phyloP scores from a whole-genome alignment of 805 yeast species.

The Spencermartinsiella europaea region DNA sequence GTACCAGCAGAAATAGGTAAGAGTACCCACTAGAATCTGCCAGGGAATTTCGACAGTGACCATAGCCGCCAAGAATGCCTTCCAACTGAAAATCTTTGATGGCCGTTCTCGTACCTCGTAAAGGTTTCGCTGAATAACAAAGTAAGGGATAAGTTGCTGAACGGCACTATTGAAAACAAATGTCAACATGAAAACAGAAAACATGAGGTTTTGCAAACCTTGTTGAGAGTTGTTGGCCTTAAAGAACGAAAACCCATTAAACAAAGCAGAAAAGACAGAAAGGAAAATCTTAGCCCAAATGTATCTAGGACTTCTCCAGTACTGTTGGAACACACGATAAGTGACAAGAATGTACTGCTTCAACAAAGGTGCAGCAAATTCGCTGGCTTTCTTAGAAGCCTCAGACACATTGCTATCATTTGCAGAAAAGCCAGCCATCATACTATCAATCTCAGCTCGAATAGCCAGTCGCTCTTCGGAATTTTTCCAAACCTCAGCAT shows the following conservation, averaged over 20 bases:
- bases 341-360: conserved; percentile 44
- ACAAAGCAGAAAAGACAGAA: conserved; percentile 48
- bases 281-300: conserved; percentile 54
- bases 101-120: conserved; percentile 73
- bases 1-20: conserved; percentile 54
- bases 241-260: conserved; percentile 66
- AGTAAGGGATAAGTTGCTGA: conserved; percentile 61
- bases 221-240: conserved; percentile 58
- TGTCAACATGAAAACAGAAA: conserved; percentile 64
- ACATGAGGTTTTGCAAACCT: conserved; percentile 80
- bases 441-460: conserved; percentile 46
- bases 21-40: conserved; percentile 57
- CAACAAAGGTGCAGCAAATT: conserved; percentile 42
- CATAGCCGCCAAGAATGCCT: conserved; percentile 56
- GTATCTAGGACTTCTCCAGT: conserved; percentile 60
- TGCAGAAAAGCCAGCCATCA: conserved; percentile 56
- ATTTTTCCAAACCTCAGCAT: conserved; percentile 67
- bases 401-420: conserved; percentile 36
- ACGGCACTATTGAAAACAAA: conserved; percentile 50
- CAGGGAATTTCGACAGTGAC: conserved; percentile 64
- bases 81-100: conserved; percentile 66
- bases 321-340: conserved; percentile 51
- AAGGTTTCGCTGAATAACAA: conserved; percentile 52
- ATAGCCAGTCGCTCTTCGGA: conserved; percentile 59
- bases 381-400: conserved; percentile 13